These are phyloP conservation scores for Ambrosia artemisiifolia DNA, from an alignment of 129 eudicot species.

Conservation along the genomic window DNA sequence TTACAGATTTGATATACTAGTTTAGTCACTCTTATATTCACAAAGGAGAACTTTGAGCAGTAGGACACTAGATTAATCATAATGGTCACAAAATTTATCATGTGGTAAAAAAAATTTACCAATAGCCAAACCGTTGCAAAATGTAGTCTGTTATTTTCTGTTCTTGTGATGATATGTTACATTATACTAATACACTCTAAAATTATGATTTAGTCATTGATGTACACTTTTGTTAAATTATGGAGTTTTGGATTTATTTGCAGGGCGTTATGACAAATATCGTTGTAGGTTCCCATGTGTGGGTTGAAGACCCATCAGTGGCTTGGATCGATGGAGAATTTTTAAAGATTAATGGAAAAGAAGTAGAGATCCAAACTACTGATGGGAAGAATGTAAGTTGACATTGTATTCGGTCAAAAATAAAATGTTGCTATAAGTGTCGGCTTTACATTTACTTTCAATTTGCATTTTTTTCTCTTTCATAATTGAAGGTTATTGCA, in stretches of 20 bases:
- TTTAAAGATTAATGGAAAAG: conserved; percentile 60
- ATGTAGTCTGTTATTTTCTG: background rate
- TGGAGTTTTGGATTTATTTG: conserved; percentile 30
- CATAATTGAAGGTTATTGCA: conserved; percentile 43
- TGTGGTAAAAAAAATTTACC: background rate
- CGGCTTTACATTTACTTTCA: conserved; percentile 10
- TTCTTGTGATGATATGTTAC: background rate
- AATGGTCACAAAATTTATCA: background rate
- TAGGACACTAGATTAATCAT: background rate
- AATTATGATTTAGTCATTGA: conserved; percentile 9
- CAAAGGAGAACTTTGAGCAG: background rate
- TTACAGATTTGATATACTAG: no score
- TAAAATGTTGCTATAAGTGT: background rate
- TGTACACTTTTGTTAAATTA: conserved; percentile 18
- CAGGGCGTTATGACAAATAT: conserved; percentile 86
- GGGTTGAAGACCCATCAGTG: conserved; percentile 80
- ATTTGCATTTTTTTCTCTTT: background rate
- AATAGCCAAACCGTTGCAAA: background rate
- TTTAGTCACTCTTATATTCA: background rate
- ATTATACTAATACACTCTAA: background rate
- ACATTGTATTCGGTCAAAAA: background rate
- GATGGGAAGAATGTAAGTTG: conserved; percentile 61
- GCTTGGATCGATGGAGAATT: conserved; percentile 96
- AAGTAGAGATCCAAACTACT: conserved; percentile 62
- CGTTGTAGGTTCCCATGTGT: conserved; percentile 74